These are phyloP conservation scores for Wickerhamomyces sp. DNA, from an alignment of 1,139 yeast genomes.

Conservation along the genomic window DNA sequence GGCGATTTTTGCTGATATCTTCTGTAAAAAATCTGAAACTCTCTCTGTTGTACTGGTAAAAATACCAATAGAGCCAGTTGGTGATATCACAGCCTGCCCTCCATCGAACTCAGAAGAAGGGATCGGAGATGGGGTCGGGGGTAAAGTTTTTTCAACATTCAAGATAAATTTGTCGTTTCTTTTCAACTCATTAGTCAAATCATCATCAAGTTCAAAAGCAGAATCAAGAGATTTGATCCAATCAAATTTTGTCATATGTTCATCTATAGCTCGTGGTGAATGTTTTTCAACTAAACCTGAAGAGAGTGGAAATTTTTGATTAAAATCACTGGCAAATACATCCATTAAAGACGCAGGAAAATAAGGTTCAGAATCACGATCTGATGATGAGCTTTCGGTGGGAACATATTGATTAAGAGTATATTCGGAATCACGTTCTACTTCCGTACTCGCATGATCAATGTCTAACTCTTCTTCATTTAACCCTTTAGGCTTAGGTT, in stretches of 20 bases:
- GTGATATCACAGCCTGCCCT: background rate
- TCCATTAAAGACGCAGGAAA: conserved; percentile 8
- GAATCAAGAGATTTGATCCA: conserved; percentile 18
- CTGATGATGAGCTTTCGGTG: background rate
- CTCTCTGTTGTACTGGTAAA: no score
- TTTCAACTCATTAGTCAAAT: conserved; percentile 8
- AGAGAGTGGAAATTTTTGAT: conserved; percentile 1
- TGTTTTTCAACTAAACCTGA: background rate
- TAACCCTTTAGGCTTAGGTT: background rate
- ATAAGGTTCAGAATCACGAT: background rate
- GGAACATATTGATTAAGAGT: background rate
- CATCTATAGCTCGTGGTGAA: background rate
- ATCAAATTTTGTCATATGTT: conserved; percentile 10
- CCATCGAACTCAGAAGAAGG: background rate
- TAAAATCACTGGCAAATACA: conserved; percentile 5
- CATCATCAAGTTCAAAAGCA: conserved; percentile 17
- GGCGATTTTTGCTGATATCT: no score
- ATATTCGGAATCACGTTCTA: background rate
- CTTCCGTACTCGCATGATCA: background rate
- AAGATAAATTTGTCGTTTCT: conserved; percentile 2
- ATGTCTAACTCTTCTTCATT: background rate
- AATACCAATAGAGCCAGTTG: no score
- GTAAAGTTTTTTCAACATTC: background rate
- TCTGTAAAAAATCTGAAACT: no score
- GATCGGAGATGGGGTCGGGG: background rate